Base-by-base conservation (phyloP, 805 yeast species). In the Kazachstania bromeliacearum region DNA sequence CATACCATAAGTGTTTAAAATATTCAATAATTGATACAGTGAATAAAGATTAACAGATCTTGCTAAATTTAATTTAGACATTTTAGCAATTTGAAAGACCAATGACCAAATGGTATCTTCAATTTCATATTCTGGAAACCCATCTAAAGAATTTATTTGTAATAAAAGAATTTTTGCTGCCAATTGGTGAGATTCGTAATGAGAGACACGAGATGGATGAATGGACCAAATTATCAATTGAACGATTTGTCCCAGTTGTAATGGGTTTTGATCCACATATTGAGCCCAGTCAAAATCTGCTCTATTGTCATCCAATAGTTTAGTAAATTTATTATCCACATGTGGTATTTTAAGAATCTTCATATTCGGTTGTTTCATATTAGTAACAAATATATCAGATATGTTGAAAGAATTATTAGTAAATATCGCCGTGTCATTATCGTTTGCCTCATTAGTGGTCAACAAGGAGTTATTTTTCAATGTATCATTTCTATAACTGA, bases 401-500 rank as follows among this genome's bases (percentile, higher is more conserved):
- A 22, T 30, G 4, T 23, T 22, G 13, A 14, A 20, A 14, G 7
- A 24, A n/a, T 12, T 8, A 23, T 22, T 16, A 7, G 18, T 13
- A 2, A 21, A 27, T 4, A 31, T n/a, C 13, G 14, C 25, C 7
- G 19, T 16, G 6, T 31, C 16, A 10, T 7, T 14, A 4, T 35
- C 34, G 22, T 21, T 15, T 15, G 12, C 16, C 12, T 34, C 23
- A 12, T 28, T 23, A 3, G 27, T 35, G 1, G 32, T 37, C 14
- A 46, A 29, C 7, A 46, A 23, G n/a, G 46, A 62, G 48, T 73
- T 75, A 31, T 76, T 63, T 68, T 77, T 75, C 35, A 81, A 60
- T 2, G 85, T 78, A 57, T 80, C 85, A 52, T 81, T 81, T 50
- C 88, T 60, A 48, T 75, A 78, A 34, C 75, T 70, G 4, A 80